Conservation (phyloP, 805 yeast species). For the Nematodospora valgi region DNA sequence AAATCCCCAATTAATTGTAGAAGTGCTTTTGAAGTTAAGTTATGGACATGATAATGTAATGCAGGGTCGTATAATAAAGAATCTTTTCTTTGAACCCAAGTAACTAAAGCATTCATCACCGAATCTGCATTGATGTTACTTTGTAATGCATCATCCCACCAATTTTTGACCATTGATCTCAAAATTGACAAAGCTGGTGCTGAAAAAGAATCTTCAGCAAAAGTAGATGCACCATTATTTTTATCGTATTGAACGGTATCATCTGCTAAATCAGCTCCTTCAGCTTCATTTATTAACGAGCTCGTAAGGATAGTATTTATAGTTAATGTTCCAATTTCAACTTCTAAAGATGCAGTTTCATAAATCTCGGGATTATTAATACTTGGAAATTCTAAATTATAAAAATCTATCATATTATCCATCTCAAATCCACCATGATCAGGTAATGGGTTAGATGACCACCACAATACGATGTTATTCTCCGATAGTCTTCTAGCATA, state of each 20-base stretch:
- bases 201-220: conserved; percentile 83
- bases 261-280: conserved; percentile 75
- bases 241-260: conserved; percentile 29
- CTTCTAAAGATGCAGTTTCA: conserved; percentile 71
- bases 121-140: conserved; percentile 73
- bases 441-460: conserved; percentile 79
- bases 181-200: conserved; percentile 68
- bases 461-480: conserved; percentile 80
- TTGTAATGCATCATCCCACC: conserved; percentile 90
- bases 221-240: conserved; percentile 43
- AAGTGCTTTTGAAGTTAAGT: conserved; percentile 76
- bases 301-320: conserved; percentile 87
- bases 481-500: conserved; percentile 75
- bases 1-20: conserved; percentile 80
- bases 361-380: conserved; percentile 79
- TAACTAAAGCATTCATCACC: conserved; percentile 73
- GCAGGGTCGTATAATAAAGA: conserved; percentile 75
- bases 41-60: conserved; percentile 83
- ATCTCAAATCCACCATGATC: conserved; percentile 82
- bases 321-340: conserved; percentile 73
- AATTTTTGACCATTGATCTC: conserved; percentile 70
- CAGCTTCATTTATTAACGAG: conserved; percentile 79
- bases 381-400: conserved; percentile 60
- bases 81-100: conserved; percentile 80
- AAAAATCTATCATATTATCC: conserved; percentile 56